Evolutionary conservation across 2,329 filamentous ascomycete species (phyloP).

Genomic region (Claviceps sp.): DNA sequence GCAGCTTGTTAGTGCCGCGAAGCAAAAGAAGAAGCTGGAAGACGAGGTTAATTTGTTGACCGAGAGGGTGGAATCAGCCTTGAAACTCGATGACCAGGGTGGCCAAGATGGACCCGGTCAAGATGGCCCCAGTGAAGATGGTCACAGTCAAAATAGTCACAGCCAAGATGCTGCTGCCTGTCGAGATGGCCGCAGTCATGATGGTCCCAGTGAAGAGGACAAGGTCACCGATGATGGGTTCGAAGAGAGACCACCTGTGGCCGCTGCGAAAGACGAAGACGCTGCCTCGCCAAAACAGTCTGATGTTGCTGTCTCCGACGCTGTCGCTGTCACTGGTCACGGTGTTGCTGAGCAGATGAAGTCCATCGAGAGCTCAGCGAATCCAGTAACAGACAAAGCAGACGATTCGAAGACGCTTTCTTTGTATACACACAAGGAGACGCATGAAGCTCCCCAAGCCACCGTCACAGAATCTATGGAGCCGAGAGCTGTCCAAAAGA

Average conservation of each 20-base stretch:
- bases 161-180: too few relatives aligned
- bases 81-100: conserved; percentile 18
- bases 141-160: too few relatives aligned
- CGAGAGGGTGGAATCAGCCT: conserved; percentile 20
- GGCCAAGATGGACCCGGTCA: background rate
- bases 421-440: background rate
- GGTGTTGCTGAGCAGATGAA: background rate
- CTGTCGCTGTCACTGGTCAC: background rate
- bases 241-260: too few relatives aligned
- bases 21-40: conserved; percentile 21
- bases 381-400: background rate
- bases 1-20: conserved; percentile 24
- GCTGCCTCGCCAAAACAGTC: background rate
- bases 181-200: too few relatives aligned
- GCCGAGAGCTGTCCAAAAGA: background rate
- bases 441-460: background rate
- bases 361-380: background rate
- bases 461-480: background rate
- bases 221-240: too few relatives aligned
- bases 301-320: background rate
- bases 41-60: conserved; percentile 31
- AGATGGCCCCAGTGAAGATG: too few relatives aligned
- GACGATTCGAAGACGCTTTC: background rate
- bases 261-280: too few relatives aligned
- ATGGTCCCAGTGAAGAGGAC: too few relatives aligned